Percentiles rank a stretch among this genome's conserved stretches.
Conservation (phyloP, 108 stramenopile species). For the Fistulifera pelliculosa region DNA sequence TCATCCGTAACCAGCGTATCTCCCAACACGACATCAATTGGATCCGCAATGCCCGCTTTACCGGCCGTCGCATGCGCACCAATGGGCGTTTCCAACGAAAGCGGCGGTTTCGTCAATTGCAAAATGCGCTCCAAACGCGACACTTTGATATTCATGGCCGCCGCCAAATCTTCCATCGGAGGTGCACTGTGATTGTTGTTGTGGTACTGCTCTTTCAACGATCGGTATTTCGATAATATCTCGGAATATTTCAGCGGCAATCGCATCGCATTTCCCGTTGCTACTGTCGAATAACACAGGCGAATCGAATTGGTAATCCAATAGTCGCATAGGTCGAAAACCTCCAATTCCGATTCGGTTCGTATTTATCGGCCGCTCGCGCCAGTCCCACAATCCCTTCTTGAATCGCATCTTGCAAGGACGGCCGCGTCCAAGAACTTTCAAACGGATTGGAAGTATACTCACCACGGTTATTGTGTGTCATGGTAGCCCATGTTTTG, state of each 20-base stretch:
- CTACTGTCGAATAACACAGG: slow-evolving; percentile 43
- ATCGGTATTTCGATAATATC: slow-evolving; percentile 43
- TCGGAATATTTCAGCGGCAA: slow-evolving; percentile 52
- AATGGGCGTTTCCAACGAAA: slow-evolving; percentile 46
- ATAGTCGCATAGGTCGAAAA: slow-evolving; percentile 83
- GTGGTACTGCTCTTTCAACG: slow-evolving; percentile 29
- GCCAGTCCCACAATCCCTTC: slow-evolving; percentile 76
- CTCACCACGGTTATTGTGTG: not conserved
- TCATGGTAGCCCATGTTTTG: slow-evolving; percentile 35
- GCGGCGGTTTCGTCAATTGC: slow-evolving; percentile 37
- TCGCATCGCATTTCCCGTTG: slow-evolving; percentile 41
- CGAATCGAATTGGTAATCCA: slow-evolving; percentile 75
- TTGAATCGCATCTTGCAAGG: slow-evolving; percentile 76
- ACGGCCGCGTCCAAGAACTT: slow-evolving; percentile 44
- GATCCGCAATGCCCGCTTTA: slow-evolving; percentile 48
- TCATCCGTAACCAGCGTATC: slow-evolving; percentile 12
- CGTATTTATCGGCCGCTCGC: slow-evolving; percentile 68
- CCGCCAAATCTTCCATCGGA: slow-evolving; percentile 34
- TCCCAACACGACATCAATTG: slow-evolving; percentile 11
- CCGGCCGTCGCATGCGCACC: slow-evolving; percentile 19
- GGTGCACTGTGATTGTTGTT: slow-evolving; percentile 19
- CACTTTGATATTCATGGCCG: slow-evolving; percentile 33
- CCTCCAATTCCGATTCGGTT: slow-evolving; percentile 49
- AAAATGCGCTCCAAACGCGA: slow-evolving; percentile 46
- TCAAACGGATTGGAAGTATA: not conserved